These are phyloP conservation scores for Avena sativa DNA, from an alignment of 176 grass and related monocot genomes.

Conservation along the genomic window DNA sequence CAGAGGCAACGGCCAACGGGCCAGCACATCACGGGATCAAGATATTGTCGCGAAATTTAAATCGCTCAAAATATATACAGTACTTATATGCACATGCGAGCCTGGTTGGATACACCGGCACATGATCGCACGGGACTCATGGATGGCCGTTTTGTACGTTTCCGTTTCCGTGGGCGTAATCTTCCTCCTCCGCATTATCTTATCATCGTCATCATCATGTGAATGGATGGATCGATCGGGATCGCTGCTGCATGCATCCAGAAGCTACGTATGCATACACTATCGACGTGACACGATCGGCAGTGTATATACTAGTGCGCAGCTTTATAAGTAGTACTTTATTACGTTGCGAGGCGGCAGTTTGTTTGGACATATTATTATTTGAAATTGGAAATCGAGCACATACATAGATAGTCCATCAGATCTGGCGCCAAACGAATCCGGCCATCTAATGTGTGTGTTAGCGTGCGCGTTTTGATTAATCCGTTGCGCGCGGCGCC, in stretches of 20 bases:
- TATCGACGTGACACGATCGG: conserved; percentile 8
- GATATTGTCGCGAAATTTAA: neutral
- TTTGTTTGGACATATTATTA: conserved; percentile 9
- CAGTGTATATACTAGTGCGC: too few relatives aligned
- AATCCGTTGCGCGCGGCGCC: neutral
- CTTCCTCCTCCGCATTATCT: neutral
- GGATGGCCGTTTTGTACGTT: neutral
- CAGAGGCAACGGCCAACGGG: neutral
- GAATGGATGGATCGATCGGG: neutral
- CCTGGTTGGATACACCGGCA: conserved; percentile 19
- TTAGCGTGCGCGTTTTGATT: neutral
- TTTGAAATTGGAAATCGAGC: neutral
- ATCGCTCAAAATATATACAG: neutral
- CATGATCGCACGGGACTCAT: neutral
- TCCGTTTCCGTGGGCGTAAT: neutral
- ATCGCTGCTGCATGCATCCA: neutral
- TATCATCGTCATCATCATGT: neutral
- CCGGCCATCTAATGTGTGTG: neutral
- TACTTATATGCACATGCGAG: neutral
- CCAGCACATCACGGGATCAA: neutral
- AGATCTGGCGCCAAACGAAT: conserved; percentile 22
- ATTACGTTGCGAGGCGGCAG: conserved; percentile 26
- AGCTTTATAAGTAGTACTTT: neutral
- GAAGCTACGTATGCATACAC: neutral
- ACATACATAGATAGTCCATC: neutral